Conservation (phyloP, 257 asterid genomes). For the Solanum chmielewskii region DNA sequence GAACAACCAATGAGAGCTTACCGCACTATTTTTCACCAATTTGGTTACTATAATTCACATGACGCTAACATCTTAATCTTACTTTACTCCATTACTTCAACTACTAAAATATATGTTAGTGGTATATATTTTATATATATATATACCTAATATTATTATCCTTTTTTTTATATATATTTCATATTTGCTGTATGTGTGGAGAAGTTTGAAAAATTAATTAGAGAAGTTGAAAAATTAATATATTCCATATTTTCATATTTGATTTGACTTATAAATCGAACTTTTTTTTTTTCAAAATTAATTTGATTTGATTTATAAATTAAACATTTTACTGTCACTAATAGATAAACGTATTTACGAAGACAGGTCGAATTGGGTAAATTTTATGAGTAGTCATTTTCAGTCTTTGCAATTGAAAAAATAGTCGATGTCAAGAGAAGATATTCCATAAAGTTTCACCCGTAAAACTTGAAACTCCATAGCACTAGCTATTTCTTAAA, state of each 20-base stretch:
- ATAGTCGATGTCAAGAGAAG: not conserved
- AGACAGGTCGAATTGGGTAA: not conserved
- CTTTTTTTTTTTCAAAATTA: not conserved
- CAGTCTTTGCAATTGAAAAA: not conserved
- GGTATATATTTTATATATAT: not conserved
- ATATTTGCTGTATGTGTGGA: not conserved
- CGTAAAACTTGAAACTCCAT: not conserved
- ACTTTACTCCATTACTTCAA: not conserved
- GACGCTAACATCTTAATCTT: not conserved
- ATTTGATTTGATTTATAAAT: not conserved
- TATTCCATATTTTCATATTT: too few species aligned
- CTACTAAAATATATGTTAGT: not conserved
- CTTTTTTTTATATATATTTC: not conserved
- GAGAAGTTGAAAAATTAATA: not conserved
- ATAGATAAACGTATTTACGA: not conserved
- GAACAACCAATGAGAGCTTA: not conserved
- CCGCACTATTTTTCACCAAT: not conserved
- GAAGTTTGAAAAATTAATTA: not conserved
- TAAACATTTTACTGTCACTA: not conserved
- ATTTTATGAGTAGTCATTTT: not conserved
- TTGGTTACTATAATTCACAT: not conserved
- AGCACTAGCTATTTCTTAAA: not conserved
- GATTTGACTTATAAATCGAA: not conserved
- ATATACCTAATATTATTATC: not conserved
- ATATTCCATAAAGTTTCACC: not conserved